These are phyloP conservation scores for Helotiales sp. DNA, from an alignment of 2,329 filamentous ascomycete species.

Conservation along the genomic window DNA sequence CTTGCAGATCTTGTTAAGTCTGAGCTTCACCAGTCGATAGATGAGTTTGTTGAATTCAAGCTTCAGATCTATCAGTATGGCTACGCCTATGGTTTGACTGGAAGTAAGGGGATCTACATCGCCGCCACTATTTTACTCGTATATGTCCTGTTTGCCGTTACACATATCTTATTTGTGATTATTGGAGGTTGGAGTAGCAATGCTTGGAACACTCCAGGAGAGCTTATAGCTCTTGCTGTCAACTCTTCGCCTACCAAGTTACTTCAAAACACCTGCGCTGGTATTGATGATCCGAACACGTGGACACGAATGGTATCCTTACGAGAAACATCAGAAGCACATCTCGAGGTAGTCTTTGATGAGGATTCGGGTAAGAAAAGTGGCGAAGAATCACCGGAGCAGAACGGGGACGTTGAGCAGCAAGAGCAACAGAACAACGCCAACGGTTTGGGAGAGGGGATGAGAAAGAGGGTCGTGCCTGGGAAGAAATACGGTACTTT, in stretches of 20 bases:
- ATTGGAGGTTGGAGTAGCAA: slow-evolving; percentile 1
- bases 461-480: neutral
- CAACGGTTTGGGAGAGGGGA: neutral
- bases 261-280: slow-evolving; percentile 5
- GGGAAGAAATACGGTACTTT: neutral
- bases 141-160: neutral
- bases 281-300: neutral
- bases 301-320: neutral
- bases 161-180: neutral
- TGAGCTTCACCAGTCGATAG: too few species aligned
- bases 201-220: neutral
- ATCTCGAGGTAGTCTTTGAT: neutral
- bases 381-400: neutral
- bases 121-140: neutral
- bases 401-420: neutral
- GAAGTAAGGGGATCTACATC: neutral
- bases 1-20: neutral
- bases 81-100: neutral
- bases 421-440: neutral
- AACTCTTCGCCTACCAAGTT: neutral
- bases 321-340: neutral
- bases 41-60: neutral
- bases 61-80: neutral
- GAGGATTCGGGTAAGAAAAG: neutral
- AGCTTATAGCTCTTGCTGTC: neutral